These are phyloP conservation scores for Pholiota microspora DNA, from an alignment of 768 basidiomycete species.

Conservation along the genomic window DNA sequence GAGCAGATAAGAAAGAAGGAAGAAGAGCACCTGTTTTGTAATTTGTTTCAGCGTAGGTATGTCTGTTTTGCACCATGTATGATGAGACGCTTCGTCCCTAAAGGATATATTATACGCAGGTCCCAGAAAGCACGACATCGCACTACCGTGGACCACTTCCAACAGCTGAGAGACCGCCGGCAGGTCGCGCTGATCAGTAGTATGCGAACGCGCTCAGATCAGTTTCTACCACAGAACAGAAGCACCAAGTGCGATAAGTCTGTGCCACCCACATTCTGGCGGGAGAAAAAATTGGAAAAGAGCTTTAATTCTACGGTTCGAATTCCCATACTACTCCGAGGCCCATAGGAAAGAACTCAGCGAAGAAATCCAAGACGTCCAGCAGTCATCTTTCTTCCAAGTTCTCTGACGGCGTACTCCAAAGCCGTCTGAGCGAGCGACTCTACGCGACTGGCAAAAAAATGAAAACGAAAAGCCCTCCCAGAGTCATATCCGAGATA, in stretches of 20 bases:
- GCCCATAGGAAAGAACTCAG: no score
- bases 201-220: no score
- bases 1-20: neutral
- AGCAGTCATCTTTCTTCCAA: no score
- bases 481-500: neutral
- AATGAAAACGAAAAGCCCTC: neutral
- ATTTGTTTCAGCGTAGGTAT: neutral
- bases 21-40: neutral
- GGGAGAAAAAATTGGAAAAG: no score
- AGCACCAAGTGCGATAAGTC: no score
- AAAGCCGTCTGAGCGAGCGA: neutral
- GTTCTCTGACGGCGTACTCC: neutral
- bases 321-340: no score
- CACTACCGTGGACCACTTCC: neutral
- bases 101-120: neutral
- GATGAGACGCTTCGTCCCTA: neutral
- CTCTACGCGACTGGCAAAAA: neutral
- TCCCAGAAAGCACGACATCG: conserved; percentile 11
- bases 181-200: neutral
- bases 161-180: neutral
- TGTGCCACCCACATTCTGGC: no score
- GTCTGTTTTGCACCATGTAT: conserved; percentile 8
- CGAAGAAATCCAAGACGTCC: no score
- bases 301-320: no score
- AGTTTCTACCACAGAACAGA: no score